phyloP scores from a whole-genome alignment of 148 eudicot species.

The Amaranthus cruentus region DNA sequence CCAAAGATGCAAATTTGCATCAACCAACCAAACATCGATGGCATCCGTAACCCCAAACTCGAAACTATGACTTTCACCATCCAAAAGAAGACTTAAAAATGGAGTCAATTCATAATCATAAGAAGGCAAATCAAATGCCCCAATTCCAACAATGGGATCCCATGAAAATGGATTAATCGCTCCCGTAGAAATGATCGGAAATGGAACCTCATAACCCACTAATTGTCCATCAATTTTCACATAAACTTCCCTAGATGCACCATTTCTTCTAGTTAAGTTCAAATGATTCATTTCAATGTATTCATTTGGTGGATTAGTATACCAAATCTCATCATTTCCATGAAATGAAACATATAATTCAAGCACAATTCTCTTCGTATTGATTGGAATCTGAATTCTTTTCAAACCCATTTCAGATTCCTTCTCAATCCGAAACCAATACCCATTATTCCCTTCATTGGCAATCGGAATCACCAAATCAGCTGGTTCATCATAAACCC shows the following conservation, averaged over 20 bases:
- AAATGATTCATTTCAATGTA: slow-evolving; percentile 52
- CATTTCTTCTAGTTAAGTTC: slow-evolving; percentile 50
- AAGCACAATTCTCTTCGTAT: slow-evolving; percentile 51
- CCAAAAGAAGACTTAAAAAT: slow-evolving; percentile 53
- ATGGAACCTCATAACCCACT: slow-evolving; percentile 61
- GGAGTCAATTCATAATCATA: slow-evolving; percentile 82
- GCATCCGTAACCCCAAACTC: slow-evolving; percentile 64
- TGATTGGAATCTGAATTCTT: slow-evolving; percentile 42
- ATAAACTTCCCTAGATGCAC: slow-evolving; percentile 61
- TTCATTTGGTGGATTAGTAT: slow-evolving; percentile 67
- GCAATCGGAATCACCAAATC: slow-evolving; percentile 76
- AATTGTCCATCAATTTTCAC: slow-evolving; percentile 56
- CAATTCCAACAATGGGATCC: slow-evolving; percentile 80
- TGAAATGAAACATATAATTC: slow-evolving; percentile 79
- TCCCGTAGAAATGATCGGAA: slow-evolving; percentile 79
- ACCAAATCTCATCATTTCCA: slow-evolving; percentile 96
- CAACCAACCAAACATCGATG: slow-evolving; percentile 67
- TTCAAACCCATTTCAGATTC: slow-evolving; percentile 34
- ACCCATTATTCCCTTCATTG: slow-evolving; percentile 35
- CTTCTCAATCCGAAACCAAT: slow-evolving; percentile 64
- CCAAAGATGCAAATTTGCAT: slow-evolving; percentile 92
- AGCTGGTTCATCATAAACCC: slow-evolving; percentile 49
- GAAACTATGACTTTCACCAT: slow-evolving; percentile 46
- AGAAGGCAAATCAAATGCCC: slow-evolving; percentile 78
- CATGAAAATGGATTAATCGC: slow-evolving; percentile 88